phyloP scores from a whole-genome alignment of 2,329 filamentous ascomycete genomes.

The Venturia carpophila region DNA sequence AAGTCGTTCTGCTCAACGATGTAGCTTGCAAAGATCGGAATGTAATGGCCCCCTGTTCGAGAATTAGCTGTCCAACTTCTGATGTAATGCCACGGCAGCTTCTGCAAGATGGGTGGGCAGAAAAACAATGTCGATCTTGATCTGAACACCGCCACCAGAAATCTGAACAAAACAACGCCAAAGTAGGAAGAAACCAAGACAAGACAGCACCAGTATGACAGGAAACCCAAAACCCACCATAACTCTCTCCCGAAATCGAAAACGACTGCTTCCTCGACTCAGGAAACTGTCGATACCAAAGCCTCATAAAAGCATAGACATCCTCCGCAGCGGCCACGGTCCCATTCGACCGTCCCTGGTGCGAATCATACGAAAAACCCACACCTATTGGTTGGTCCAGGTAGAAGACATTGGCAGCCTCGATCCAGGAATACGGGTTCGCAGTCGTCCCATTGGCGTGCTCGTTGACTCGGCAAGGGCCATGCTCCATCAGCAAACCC shows the following conservation, averaged over 20 bases:
- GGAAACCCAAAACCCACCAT: conserved; percentile 31
- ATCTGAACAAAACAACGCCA: too few species aligned
- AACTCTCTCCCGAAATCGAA: conserved; percentile 44
- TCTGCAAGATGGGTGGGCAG: too few species aligned
- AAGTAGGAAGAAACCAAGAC: too few species aligned
- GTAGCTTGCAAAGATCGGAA: conserved; percentile 38
- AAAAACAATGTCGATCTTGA: too few species aligned
- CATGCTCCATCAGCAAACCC: conserved; percentile 41
- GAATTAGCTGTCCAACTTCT: conserved; percentile 1
- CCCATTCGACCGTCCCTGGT: conserved; percentile 27
- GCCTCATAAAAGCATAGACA: conserved; percentile 44
- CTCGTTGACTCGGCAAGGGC: conserved; percentile 46
- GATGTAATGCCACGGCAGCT: background rate
- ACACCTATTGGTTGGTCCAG: conserved; percentile 34
- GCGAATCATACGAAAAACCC: conserved; percentile 34
- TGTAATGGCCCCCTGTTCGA: conserved; percentile 37
- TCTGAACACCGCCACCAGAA: too few species aligned
- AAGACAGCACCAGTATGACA: too few species aligned
- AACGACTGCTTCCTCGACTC: conserved; percentile 33
- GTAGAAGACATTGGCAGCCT: conserved; percentile 48
- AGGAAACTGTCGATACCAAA: conserved; percentile 41
- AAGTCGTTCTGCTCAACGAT: conserved; percentile 39
- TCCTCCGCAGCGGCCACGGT: conserved; percentile 41
- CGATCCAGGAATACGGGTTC: conserved; percentile 57
- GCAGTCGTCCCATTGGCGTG: conserved; percentile 43